A percentile compares a stretch with the other conserved stretches of the same genome.
These are phyloP conservation scores for Fraxinus quadrangulata DNA, from an alignment of 257 asterid genomes.

Conservation along the genomic window DNA sequence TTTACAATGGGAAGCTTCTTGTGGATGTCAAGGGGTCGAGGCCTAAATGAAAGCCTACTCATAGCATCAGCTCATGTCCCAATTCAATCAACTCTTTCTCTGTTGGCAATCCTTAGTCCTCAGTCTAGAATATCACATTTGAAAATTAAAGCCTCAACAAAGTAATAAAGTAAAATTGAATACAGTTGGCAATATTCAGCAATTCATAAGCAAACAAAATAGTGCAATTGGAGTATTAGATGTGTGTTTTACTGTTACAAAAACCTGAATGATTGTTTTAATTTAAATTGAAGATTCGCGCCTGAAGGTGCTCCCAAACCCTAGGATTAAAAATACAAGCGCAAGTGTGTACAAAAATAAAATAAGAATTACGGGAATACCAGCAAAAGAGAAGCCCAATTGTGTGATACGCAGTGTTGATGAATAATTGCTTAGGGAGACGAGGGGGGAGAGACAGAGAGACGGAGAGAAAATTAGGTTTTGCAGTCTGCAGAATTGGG, in stretches of 20 bases:
- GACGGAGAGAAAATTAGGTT: conserved; percentile 25
- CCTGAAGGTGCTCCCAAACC: conserved; percentile 32
- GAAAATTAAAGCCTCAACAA: conserved; percentile 5
- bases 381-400: conserved; percentile 11
- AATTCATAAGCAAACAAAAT: background rate
- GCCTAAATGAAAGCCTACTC: conserved; percentile 98
- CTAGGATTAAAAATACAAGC: conserved; percentile 24
- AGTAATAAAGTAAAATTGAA: background rate
- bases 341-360: conserved; percentile 1
- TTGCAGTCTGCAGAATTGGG: conserved; percentile 23
- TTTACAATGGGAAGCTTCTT: conserved; percentile 94
- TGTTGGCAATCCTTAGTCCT: conserved; percentile 30
- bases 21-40: conserved; percentile 94
- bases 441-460: background rate
- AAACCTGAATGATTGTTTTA: conserved; percentile 30
- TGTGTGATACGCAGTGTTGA: conserved; percentile 9
- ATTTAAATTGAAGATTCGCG: conserved; percentile 30
- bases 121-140: conserved; percentile 8
- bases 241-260: conserved; percentile 22
- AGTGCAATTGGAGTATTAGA: background rate
- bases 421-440: conserved; percentile 4
- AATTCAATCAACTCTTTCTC: conserved; percentile 27
- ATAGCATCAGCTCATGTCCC: conserved; percentile 64
- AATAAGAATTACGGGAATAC: background rate
- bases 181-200: background rate